Percentiles rank a stretch among this genome's conserved stretches.
Evolutionary conservation across 257 asterid genomes (phyloP).

Genomic region (Asclepias syriaca): DNA sequence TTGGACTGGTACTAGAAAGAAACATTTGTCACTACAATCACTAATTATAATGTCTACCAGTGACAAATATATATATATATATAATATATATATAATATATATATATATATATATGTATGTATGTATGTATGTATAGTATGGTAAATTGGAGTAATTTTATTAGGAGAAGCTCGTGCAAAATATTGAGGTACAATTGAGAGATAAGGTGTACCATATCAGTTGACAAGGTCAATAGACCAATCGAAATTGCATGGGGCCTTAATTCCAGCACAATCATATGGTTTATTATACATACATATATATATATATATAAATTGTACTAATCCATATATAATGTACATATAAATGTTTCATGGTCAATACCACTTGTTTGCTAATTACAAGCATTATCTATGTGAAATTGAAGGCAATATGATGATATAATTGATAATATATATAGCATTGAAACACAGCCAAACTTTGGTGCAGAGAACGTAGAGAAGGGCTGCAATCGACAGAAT

Average conservation of each 20-base stretch:
- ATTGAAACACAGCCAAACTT: neutral
- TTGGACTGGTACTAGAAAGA: neutral
- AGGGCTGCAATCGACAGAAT: neutral
- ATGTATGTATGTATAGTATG: no score
- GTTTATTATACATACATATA: no score
- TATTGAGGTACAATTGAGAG: neutral
- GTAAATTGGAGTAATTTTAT: no score
- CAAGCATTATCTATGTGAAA: no score
- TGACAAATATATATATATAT: no score
- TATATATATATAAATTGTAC: no score
- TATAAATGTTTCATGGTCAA: no score
- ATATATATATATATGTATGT: no score
- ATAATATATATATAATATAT: no score
- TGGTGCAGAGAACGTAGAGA: neutral
- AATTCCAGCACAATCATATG: neutral
- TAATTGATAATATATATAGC: neutral
- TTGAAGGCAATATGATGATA: neutral
- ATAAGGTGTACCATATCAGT: neutral
- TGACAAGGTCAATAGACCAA: conserved; percentile 1
- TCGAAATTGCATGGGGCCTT: conserved; percentile 10
- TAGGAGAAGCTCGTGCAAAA: neutral
- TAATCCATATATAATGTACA: neutral
- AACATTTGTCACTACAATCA: neutral
- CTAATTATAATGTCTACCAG: no score
- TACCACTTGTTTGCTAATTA: no score